Percentiles rank a stretch among this genome's conserved stretches.
These are phyloP conservation scores for Lentithecium fluviatile DNA, from an alignment of 495 filamentous ascomycete species.

Conservation along the genomic window DNA sequence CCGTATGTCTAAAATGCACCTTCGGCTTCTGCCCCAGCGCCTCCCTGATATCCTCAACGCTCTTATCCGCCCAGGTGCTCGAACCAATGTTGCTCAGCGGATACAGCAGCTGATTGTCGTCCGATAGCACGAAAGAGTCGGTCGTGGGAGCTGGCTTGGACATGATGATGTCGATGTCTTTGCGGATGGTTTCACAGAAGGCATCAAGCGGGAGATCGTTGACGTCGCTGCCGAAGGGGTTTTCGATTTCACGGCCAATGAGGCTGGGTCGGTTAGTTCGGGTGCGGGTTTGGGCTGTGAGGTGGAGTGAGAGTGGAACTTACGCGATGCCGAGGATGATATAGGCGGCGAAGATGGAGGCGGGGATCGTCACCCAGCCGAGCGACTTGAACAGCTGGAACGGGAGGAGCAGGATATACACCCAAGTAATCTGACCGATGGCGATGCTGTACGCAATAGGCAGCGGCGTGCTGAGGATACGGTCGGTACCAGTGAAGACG, in stretches of 20 bases:
- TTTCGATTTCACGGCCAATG: conserved; percentile 77
- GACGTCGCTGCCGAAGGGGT: conserved; percentile 83
- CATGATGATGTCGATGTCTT: conserved; percentile 73
- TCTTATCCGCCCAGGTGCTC: conserved; percentile 59
- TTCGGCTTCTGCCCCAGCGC: conserved; percentile 44
- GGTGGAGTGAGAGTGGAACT: neutral
- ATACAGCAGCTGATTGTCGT: conserved; percentile 65
- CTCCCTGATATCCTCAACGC: conserved; percentile 58
- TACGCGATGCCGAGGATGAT: conserved; percentile 82
- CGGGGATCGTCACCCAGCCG: conserved; percentile 78
- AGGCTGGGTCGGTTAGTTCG: neutral
- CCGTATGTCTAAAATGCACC: conserved; percentile 1
- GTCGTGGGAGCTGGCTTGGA: conserved; percentile 55
- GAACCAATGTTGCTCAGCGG: conserved; percentile 62
- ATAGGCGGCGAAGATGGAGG: conserved; percentile 71
- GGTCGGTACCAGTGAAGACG: conserved; percentile 69
- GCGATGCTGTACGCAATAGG: conserved; percentile 83
- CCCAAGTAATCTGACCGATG: conserved; percentile 83
- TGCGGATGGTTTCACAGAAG: conserved; percentile 69
- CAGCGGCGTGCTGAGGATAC: conserved; percentile 80
- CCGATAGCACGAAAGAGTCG: conserved; percentile 57
- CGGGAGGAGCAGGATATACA: conserved; percentile 78
- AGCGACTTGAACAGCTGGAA: conserved; percentile 72
- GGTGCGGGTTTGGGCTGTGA: neutral
- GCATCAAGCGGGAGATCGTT: conserved; percentile 80